Conservation (phyloP, 192 early-diverging fungal genomes). For the Backusella mclennaniae region DNA sequence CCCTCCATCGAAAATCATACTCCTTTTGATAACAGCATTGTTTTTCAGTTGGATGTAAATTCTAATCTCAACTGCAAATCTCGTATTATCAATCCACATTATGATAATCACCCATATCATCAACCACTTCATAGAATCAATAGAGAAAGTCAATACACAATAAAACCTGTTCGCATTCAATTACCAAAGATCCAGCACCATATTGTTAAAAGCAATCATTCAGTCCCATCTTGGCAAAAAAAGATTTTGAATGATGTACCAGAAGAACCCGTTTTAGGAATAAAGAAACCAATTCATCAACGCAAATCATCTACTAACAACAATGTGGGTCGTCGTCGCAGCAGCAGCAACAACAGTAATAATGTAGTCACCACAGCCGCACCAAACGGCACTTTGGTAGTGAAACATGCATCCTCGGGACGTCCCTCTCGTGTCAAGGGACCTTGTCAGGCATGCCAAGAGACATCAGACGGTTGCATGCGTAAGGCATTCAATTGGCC, state of each 20-base stretch:
- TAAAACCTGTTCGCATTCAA: slow-evolving; percentile 15
- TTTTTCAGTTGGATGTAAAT: slow-evolving; percentile 25
- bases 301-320: not conserved
- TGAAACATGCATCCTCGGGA: slow-evolving; percentile 23
- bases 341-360: not conserved
- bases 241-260: not conserved
- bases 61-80: not conserved
- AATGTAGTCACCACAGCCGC: not conserved
- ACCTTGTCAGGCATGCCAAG: slow-evolving; percentile 39
- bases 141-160: slow-evolving; percentile 13
- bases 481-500: slow-evolving; percentile 44
- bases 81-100: not conserved
- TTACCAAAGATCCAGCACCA: slow-evolving; percentile 6
- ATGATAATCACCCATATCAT: not conserved
- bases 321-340: not conserved
- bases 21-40: slow-evolving; percentile 25
- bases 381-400: not conserved
- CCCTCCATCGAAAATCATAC: slow-evolving; percentile 15
- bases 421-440: slow-evolving; percentile 31
- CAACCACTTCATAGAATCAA: not conserved
- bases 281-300: not conserved
- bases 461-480: slow-evolving; percentile 38
- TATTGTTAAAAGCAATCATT: not conserved
- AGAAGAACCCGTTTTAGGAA: not conserved
- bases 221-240: not conserved